A percentile compares a stretch with the other conserved stretches of the same genome.
These are phyloP conservation scores for Oxytropis ochrocephala DNA, from an alignment of 306 rosid genomes.

Conservation along the genomic window DNA sequence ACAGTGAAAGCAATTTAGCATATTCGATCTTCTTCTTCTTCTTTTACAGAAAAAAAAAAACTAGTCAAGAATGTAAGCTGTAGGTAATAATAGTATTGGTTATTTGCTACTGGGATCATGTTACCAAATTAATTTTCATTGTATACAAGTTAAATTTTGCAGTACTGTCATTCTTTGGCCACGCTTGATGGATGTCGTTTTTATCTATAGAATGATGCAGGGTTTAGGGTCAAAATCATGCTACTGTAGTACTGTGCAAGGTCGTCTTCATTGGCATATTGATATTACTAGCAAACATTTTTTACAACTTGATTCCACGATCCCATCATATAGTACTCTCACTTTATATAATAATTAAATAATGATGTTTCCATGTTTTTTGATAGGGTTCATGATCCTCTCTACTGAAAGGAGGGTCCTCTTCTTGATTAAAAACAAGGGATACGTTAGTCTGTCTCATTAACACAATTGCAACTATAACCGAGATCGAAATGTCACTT, in stretches of 20 bases:
- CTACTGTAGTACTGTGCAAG: too few species aligned
- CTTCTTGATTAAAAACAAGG: too few species aligned
- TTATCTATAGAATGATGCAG: neutral
- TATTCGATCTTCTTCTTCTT: neutral
- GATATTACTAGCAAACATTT: slow-evolving; percentile 5
- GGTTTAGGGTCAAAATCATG: slow-evolving; percentile 2
- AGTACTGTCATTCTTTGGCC: slow-evolving; percentile 12
- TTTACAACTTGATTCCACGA: neutral
- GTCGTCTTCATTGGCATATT: slow-evolving; percentile 10
- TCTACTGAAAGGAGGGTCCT: too few species aligned
- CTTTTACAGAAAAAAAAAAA: neutral
- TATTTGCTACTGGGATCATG: neutral
- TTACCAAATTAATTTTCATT: neutral
- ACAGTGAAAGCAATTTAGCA: slow-evolving; percentile 10
- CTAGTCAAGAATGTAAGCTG: neutral
- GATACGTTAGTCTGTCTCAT: too few species aligned
- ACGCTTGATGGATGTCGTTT: neutral
- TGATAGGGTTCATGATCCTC: neutral
- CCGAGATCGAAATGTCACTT: too few species aligned
- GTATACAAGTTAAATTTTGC: neutral
- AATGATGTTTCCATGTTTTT: neutral
- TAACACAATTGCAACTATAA: too few species aligned
- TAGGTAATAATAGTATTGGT: slow-evolving; percentile 6
- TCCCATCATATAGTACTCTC: neutral
- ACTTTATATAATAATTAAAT: neutral